phyloP scores from a whole-genome alignment of 75 land plant genomes.

The Pinus tabuliformis region DNA sequence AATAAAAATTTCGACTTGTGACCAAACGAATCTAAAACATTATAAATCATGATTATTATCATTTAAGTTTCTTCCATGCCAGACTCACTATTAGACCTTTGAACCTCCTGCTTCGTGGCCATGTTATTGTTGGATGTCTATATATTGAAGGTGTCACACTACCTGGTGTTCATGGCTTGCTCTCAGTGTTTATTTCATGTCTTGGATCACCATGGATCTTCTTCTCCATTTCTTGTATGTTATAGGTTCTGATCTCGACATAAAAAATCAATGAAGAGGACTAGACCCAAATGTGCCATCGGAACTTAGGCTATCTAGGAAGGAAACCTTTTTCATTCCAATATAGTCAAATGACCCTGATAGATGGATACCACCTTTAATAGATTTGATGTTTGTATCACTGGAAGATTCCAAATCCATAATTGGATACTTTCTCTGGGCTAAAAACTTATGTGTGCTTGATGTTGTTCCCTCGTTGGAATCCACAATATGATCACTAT shows the following conservation, averaged over 20 bases:
- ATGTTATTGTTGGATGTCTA: too few species aligned
- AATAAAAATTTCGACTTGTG: too few species aligned
- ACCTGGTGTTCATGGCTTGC: too few species aligned
- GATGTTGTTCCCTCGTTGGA: constrained; percentile 5
- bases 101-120: too few species aligned
- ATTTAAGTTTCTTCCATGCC: too few species aligned
- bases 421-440: constrained; percentile 7
- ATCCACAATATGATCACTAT: constrained; percentile 8
- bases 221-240: too few species aligned
- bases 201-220: too few species aligned
- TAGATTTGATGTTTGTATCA: background rate
- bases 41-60: too few species aligned
- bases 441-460: constrained; percentile 15
- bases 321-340: constrained; percentile 63
- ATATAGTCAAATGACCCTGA: constrained; percentile 93
- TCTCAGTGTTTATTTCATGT: too few species aligned
- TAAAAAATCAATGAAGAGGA: constrained; percentile 63
- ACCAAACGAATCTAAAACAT: too few species aligned
- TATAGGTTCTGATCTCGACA: constrained; percentile 74
- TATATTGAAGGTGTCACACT: too few species aligned
- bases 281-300: constrained; percentile 41
- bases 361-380: constrained; percentile 25
- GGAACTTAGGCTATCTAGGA: constrained; percentile 55
- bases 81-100: too few species aligned
- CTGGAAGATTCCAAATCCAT: constrained; percentile 21